Percentiles rank a stretch among this genome's conserved stretches.
Conservation (phyloP, 2,329 filamentous ascomycete species). For the Macrophomina tecta region DNA sequence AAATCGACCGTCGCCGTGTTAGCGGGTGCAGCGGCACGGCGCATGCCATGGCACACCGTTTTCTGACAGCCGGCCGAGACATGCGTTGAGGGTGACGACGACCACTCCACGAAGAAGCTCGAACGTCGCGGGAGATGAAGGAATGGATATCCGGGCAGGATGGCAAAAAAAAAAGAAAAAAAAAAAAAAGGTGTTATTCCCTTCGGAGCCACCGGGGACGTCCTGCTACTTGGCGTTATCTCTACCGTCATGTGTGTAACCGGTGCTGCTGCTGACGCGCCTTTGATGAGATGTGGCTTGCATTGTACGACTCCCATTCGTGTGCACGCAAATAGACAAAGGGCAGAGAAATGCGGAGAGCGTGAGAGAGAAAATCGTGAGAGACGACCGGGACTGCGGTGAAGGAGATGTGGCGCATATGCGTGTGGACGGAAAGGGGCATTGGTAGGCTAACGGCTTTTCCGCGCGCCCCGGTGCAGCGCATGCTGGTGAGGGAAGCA, state of each 20-base stretch:
- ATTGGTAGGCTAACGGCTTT: neutral
- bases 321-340: neutral
- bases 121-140: slow-evolving; percentile 9
- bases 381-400: neutral
- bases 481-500: slow-evolving; percentile 1
- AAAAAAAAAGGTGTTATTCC: too few species aligned
- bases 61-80: neutral
- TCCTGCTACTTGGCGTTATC: too few species aligned
- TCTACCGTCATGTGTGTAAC: too few species aligned
- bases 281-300: neutral
- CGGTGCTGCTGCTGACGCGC: neutral
- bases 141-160: neutral
- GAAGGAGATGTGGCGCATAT: neutral
- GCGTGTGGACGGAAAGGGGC: neutral
- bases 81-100: neutral
- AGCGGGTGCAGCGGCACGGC: neutral
- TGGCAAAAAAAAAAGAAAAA: neutral
- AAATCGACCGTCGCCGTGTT: too few species aligned
- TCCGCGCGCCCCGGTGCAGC: neutral
- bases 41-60: slow-evolving; percentile 1
- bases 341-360: neutral
- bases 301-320: neutral
- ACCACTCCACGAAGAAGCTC: neutral
- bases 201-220: too few species aligned
- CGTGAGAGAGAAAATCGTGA: too few species aligned